Evolutionary conservation across 208 protist genomes (phyloP).

Genomic region (Novymonas esmeraldas): DNA sequence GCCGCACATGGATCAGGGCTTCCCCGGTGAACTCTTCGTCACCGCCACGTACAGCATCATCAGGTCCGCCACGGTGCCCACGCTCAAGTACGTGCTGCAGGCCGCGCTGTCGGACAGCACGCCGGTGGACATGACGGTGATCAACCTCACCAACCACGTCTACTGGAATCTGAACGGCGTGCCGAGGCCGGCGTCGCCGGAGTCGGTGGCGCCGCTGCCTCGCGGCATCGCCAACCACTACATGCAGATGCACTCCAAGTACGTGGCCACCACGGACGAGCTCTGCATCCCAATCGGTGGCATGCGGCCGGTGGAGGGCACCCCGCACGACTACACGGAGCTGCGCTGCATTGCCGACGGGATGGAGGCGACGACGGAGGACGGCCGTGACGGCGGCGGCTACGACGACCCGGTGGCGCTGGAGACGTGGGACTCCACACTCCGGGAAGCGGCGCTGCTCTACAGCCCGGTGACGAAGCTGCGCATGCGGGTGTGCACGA

Average conservation of each 20-base stretch:
- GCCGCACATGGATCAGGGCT: slow-evolving; percentile 80
- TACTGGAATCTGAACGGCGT: slow-evolving; percentile 90
- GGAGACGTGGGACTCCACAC: slow-evolving; percentile 69
- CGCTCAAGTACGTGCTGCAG: slow-evolving; percentile 58
- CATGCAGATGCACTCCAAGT: slow-evolving; percentile 49
- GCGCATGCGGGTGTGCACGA: slow-evolving; percentile 67
- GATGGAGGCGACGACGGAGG: slow-evolving; percentile 44
- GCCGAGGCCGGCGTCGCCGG: slow-evolving; percentile 25
- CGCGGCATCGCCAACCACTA: slow-evolving; percentile 58
- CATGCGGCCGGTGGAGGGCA: slow-evolving; percentile 43
- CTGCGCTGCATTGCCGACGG: slow-evolving; percentile 50
- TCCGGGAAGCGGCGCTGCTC: slow-evolving; percentile 67
- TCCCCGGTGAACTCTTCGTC: slow-evolving; percentile 74
- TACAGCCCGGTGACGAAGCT: slow-evolving; percentile 69
- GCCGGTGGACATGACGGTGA: slow-evolving; percentile 64
- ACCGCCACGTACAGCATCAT: slow-evolving; percentile 77
- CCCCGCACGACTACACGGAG: slow-evolving; percentile 61
- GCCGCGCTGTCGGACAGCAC: slow-evolving; percentile 59
- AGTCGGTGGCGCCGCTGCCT: slow-evolving; percentile 31
- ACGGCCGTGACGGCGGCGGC: slow-evolving; percentile 45
- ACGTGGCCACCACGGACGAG: slow-evolving; percentile 53
- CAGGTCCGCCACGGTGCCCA: slow-evolving; percentile 30
- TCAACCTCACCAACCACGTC: slow-evolving; percentile 77
- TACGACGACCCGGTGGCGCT: slow-evolving; percentile 80
- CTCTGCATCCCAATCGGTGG: slow-evolving; percentile 46